Base-by-base conservation (phyloP, 2,329 filamentous ascomycete genomes). In the Phymatotrichopsis omnivora region DNA sequence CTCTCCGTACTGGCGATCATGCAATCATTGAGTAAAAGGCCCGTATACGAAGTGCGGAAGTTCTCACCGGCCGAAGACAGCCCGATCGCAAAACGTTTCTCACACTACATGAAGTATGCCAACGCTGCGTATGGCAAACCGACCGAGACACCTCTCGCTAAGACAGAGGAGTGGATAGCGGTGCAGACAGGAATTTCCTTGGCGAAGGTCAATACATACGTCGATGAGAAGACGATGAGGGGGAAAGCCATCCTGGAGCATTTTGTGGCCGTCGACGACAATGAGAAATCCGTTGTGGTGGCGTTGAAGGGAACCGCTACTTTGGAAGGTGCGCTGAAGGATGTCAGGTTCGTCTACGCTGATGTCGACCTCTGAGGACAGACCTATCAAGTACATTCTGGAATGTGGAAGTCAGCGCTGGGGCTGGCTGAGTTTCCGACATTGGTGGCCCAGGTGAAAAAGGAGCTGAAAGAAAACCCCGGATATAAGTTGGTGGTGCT, bases 341-440 rank as follows among this genome's bases (percentile, higher is more conserved):
- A 47, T 42, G 7, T 33, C 3, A 32, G 33, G 17, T 20, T 20
- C 14, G n/a, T 19, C 5, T 47, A 47, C 14, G n/a, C 16, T 3
- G 25, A 37, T 4, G 22, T 30, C 12, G 11, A 36, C 6, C 7
- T 42, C 7, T 47, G 38, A 33, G 45, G 45, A 3, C 8, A 28
- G 7, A 32, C 4, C 2, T 37, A 27, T 14, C n/a, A 38, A 3
- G 38, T 47, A 1, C 45, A 47, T 14, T 22, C 27, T 4, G 45
- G 45, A 19, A 47, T 47, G 38, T 47, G 32, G 32, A 7, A 37
- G 17, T 31, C 44, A 12, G 44, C 44, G 1, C 20, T 30, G 3
- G 44, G 7, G 2, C n/a, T 47, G 2, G 25, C 28, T 12, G 4
- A 27, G 11, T 37, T 37, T 7, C 25, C 31, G 2, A 2, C 4